phyloP scores from a whole-genome alignment of 1,284 basidiomycete species.

The Ustilago esculenta region DNA sequence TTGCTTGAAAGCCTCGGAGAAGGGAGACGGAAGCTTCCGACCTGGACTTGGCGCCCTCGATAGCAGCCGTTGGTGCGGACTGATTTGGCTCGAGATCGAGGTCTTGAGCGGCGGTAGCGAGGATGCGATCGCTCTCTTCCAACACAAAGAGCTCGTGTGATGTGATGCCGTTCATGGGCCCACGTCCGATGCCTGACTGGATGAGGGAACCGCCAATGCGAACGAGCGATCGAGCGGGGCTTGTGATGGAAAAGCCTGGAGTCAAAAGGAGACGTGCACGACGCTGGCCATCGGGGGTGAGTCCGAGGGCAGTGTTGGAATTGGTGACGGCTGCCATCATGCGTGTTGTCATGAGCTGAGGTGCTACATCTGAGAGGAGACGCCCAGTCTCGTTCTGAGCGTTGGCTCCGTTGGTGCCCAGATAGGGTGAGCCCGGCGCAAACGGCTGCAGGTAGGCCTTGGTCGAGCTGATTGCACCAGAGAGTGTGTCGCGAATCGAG shows the following conservation, averaged over 20 bases:
- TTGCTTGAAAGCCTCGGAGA: slow-evolving; percentile 65
- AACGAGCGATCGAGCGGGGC: slow-evolving; percentile 60
- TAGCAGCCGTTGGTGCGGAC: slow-evolving; percentile 14
- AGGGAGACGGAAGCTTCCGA: slow-evolving; percentile 57
- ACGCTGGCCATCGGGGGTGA: slow-evolving; percentile 51
- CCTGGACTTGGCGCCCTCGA: slow-evolving; percentile 24
- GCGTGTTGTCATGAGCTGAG: slow-evolving; percentile 63
- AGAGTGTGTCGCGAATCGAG: slow-evolving; percentile 40
- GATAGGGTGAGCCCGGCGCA: slow-evolving; percentile 40
- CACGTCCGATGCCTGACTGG: slow-evolving; percentile 53
- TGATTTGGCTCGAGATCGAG: slow-evolving; percentile 32
- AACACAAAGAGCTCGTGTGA: slow-evolving; percentile 61
- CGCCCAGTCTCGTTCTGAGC: slow-evolving; percentile 47
- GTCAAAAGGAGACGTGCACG: slow-evolving; percentile 50
- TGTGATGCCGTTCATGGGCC: slow-evolving; percentile 55
- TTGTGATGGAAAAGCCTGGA: slow-evolving; percentile 57
- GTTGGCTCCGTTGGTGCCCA: slow-evolving; percentile 20
- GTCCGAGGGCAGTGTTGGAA: slow-evolving; percentile 52
- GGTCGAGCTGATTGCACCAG: slow-evolving; percentile 49
- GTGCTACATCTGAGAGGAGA: slow-evolving; percentile 65
- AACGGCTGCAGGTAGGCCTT: slow-evolving; percentile 57
- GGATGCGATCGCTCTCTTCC: slow-evolving; percentile 63
- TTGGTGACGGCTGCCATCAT: slow-evolving; percentile 63
- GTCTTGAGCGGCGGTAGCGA: slow-evolving; percentile 51
- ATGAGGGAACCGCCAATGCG: slow-evolving; percentile 58